A percentile compares a stretch with the other conserved stretches of the same genome.
These are phyloP conservation scores for Backusella psychrophila DNA, from an alignment of 192 early-diverging fungal species.

Conservation along the genomic window DNA sequence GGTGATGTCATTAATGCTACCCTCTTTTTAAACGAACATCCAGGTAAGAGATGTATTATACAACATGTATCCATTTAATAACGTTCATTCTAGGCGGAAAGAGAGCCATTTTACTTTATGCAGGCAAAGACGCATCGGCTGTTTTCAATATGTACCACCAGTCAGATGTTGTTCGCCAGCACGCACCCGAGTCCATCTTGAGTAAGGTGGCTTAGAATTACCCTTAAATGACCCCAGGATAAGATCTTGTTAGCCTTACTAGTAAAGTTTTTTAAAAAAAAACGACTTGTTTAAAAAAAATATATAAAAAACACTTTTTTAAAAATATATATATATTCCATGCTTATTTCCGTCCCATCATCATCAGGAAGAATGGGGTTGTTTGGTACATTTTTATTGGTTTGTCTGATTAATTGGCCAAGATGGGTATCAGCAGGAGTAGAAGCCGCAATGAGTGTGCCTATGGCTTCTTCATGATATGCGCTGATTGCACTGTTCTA, in stretches of 20 bases:
- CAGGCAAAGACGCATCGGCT: constrained; percentile 75
- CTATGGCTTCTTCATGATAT: constrained; percentile 10
- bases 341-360: neutral
- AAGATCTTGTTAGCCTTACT: no score
- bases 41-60: constrained; percentile 37
- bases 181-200: constrained; percentile 44
- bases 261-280: no score
- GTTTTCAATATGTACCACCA: constrained; percentile 81
- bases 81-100: constrained; percentile 50
- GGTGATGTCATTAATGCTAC: constrained; percentile 78
- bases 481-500: neutral
- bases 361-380: constrained; percentile 1
- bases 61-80: neutral
- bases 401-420: neutral
- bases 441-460: neutral
- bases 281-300: no score
- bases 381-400: constrained; percentile 5
- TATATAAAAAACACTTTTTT: no score
- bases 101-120: constrained; percentile 77
- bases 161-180: constrained; percentile 72
- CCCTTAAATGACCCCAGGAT: neutral
- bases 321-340: no score
- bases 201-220: constrained; percentile 3
- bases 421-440: neutral
- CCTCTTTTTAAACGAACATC: constrained; percentile 75